phyloP scores from a whole-genome alignment of 2,329 filamentous ascomycete genomes.

The Aspergillus nomiae region DNA sequence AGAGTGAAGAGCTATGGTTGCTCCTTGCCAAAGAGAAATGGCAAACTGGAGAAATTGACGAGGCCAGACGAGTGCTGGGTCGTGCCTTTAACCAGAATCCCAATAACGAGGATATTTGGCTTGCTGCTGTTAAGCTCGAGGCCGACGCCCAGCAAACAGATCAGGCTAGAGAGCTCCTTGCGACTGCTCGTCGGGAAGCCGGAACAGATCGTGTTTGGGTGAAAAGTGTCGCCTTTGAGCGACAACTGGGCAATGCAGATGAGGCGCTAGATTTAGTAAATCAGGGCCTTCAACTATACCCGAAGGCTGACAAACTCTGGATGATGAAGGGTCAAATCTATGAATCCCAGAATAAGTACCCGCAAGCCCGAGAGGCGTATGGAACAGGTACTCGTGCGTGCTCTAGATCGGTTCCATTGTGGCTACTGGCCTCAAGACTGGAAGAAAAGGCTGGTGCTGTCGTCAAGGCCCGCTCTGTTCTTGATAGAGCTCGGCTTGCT shows the following conservation, averaged over 20 bases:
- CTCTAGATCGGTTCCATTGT: constrained; percentile 79
- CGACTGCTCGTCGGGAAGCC: constrained; percentile 81
- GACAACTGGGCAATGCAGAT: constrained; percentile 77
- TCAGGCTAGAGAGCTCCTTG: constrained; percentile 78
- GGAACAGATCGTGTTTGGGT: constrained; percentile 97
- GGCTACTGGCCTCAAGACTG: constrained; percentile 83
- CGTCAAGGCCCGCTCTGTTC: constrained; percentile 90
- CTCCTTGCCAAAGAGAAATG: constrained; percentile 94
- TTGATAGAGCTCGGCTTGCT: constrained; percentile 86
- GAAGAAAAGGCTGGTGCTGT: constrained; percentile 82
- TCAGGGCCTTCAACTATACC: constrained; percentile 83
- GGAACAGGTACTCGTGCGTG: constrained; percentile 84
- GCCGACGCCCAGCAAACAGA: constrained; percentile 83
- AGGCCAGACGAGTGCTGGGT: constrained; percentile 80
- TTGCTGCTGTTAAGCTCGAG: constrained; percentile 93
- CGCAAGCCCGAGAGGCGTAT: constrained; percentile 88
- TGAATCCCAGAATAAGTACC: constrained; percentile 74
- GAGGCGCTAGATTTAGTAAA: constrained; percentile 84
- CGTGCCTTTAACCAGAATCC: constrained; percentile 93
- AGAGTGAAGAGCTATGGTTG: constrained; percentile 91
- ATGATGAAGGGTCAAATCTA: constrained; percentile 99
- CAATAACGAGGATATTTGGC: constrained; percentile 97
- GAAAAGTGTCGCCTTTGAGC: constrained; percentile 91
- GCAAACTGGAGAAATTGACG: constrained; percentile 83
- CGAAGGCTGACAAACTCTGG: constrained; percentile 84